A percentile compares a stretch with the other conserved stretches of the same genome.
Conservation (phyloP, 345 rosid genomes). For the Passiflora organensis region DNA sequence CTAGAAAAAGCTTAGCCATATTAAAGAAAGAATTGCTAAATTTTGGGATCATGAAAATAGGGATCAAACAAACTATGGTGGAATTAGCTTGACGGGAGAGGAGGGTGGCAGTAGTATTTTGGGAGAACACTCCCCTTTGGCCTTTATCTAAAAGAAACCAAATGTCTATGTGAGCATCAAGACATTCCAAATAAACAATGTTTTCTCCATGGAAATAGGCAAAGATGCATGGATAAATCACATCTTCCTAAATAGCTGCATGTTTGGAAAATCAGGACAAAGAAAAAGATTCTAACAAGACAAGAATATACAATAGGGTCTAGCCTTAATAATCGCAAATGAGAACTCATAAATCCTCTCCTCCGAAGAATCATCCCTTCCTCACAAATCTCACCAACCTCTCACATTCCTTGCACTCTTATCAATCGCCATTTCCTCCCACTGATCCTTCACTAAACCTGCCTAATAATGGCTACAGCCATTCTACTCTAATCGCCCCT, state of each 20-base stretch:
- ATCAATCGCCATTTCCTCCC: slow-evolving; percentile 5
- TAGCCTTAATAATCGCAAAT: too few relatives aligned
- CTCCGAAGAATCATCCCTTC: slow-evolving; percentile 53
- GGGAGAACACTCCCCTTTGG: too few relatives aligned
- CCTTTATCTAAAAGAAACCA: too few relatives aligned
- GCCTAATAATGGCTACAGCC: slow-evolving; percentile 29
- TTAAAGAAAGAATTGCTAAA: too few relatives aligned
- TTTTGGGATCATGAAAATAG: too few relatives aligned
- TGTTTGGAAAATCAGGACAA: not conserved
- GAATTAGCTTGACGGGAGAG: too few relatives aligned
- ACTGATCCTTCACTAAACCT: slow-evolving; percentile 23
- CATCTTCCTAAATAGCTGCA: not conserved
- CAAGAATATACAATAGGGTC: too few relatives aligned
- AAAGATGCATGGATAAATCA: slow-evolving; percentile 1
- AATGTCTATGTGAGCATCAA: too few relatives aligned
- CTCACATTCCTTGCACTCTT: slow-evolving; percentile 10
- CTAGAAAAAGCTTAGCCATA: too few relatives aligned
- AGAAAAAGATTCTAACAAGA: not conserved
- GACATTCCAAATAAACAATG: not conserved
- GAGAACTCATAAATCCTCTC: not conserved
- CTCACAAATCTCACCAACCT: slow-evolving; percentile 39
- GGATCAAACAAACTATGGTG: too few relatives aligned
- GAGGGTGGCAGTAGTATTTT: too few relatives aligned
- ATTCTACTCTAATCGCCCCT: slow-evolving; percentile 9
- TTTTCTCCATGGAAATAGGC: not conserved